Evolutionary conservation across 371 early-diverging fungal species (phyloP).

Genomic region (Circinella minor): DNA sequence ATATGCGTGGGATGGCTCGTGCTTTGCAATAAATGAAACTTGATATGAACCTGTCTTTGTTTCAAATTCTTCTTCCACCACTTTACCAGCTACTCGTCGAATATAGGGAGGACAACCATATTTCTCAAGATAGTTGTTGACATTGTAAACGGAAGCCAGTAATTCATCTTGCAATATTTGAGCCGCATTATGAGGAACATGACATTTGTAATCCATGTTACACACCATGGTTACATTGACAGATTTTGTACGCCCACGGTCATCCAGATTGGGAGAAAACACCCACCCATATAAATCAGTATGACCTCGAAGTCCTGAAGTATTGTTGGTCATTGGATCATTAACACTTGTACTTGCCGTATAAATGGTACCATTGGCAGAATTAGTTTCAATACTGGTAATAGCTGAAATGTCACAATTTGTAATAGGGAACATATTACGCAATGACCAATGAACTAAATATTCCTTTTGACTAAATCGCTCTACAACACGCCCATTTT

Average conservation of each 20-base stretch:
- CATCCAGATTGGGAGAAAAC: slow-evolving; percentile 48
- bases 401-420: slow-evolving; percentile 34
- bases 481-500: slow-evolving; percentile 53
- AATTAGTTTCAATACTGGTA: slow-evolving; percentile 61
- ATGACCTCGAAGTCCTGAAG: slow-evolving; percentile 45
- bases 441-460: slow-evolving; percentile 46
- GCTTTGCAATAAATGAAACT: slow-evolving; percentile 37
- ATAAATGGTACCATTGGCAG: slow-evolving; percentile 54
- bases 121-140: slow-evolving; percentile 45
- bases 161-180: slow-evolving; percentile 39
- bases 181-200: slow-evolving; percentile 36
- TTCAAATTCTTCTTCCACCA: slow-evolving; percentile 42
- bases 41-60: slow-evolving; percentile 20
- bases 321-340: slow-evolving; percentile 54
- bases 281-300: slow-evolving; percentile 67
- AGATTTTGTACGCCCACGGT: slow-evolving; percentile 41
- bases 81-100: slow-evolving; percentile 52
- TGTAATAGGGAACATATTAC: slow-evolving; percentile 37
- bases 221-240: slow-evolving; percentile 60
- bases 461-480: slow-evolving; percentile 63
- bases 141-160: slow-evolving; percentile 36
- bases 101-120: slow-evolving; percentile 64
- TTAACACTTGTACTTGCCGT: slow-evolving; percentile 62
- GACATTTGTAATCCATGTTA: slow-evolving; percentile 54
- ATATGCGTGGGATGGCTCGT: slow-evolving; percentile 47